phyloP scores from a whole-genome alignment of 2,329 filamentous ascomycete species.

The Lecanicillium sp. region DNA sequence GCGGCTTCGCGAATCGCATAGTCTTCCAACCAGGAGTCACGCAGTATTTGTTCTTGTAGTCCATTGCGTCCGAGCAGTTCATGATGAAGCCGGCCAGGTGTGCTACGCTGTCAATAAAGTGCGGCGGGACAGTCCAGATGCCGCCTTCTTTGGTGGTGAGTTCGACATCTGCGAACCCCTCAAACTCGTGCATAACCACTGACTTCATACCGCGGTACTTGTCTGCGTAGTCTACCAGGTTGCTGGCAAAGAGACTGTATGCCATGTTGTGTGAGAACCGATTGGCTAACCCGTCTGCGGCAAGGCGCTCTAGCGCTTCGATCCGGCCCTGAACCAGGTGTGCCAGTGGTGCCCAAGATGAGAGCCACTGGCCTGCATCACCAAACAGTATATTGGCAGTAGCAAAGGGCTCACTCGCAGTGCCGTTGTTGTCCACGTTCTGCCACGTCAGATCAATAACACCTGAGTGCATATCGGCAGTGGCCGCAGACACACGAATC shows the following conservation, averaged over 20 bases:
- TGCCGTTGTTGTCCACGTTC: conserved; percentile 9
- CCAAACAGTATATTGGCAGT: conserved; percentile 32
- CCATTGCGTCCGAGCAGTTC: conserved; percentile 47
- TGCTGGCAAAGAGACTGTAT: conserved; percentile 58
- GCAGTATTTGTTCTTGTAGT: conserved; percentile 45
- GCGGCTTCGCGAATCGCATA: conserved; percentile 40
- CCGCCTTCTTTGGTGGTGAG: conserved; percentile 29
- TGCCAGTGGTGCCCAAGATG: conserved; percentile 46
- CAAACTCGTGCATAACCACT: conserved; percentile 36
- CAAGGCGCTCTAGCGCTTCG: conserved; percentile 36
- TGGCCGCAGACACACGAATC: conserved; percentile 20
- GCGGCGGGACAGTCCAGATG: conserved; percentile 45
- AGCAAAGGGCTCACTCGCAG: conserved; percentile 9
- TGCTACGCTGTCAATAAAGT: conserved; percentile 49
- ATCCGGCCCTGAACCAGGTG: conserved; percentile 62
- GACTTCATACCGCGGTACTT: conserved; percentile 52
- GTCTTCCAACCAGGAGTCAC: conserved; percentile 51
- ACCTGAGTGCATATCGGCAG: conserved; percentile 36
- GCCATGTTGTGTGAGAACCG: conserved; percentile 15
- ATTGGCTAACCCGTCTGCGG: conserved; percentile 13
- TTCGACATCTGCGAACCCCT: conserved; percentile 24
- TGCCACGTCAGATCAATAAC: conserved; percentile 31
- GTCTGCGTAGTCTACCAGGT: conserved; percentile 48
- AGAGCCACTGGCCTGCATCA: conserved; percentile 41
- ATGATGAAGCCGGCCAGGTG: conserved; percentile 52